Evolutionary conservation across 441 rosid genomes (phyloP).

Genomic region (California macrophylla): DNA sequence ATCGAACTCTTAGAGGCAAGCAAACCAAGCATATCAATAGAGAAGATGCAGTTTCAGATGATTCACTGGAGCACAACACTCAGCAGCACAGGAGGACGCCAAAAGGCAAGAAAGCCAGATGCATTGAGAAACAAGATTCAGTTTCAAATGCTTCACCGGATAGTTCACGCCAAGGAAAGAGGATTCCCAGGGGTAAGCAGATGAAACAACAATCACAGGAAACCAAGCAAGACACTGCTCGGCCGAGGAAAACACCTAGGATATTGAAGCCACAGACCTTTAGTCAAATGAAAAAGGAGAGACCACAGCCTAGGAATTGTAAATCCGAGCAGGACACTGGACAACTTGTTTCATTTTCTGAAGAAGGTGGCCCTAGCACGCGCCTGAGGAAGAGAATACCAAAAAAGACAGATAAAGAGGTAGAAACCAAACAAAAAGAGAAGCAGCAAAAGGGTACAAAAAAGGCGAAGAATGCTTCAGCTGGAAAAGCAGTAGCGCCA

Average conservation of each 20-base stretch:
- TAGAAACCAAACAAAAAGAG: constrained; percentile 32
- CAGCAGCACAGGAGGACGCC: constrained; percentile 22
- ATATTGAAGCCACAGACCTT: too few species aligned
- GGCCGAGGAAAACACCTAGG: constrained; percentile 11
- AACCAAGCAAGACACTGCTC: neutral
- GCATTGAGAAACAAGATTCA: constrained; percentile 33
- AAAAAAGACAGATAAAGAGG: constrained; percentile 33
- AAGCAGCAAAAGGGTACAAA: constrained; percentile 45
- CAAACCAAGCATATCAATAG: constrained; percentile 24
- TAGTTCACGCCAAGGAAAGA: too few species aligned
- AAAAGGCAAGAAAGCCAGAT: constrained; percentile 19
- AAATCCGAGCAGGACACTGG: too few species aligned
- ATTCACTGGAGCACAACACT: constrained; percentile 31
- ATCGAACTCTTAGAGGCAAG: constrained; percentile 24
- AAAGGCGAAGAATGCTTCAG: constrained; percentile 29
- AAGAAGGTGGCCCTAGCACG: constrained; percentile 75
- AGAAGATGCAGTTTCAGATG: constrained; percentile 41
- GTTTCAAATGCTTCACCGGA: constrained; percentile 36
- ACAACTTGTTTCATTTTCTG: constrained; percentile 18
- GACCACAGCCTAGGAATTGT: too few species aligned
- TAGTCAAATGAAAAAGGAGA: constrained; percentile 33
- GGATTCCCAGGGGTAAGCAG: constrained; percentile 9
- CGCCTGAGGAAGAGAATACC: constrained; percentile 61
- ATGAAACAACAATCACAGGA: constrained; percentile 21
- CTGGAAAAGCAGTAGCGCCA: constrained; percentile 27